These are phyloP conservation scores for Rhodotorula sp. DNA, from an alignment of 1,284 basidiomycete species.

Conservation along the genomic window DNA sequence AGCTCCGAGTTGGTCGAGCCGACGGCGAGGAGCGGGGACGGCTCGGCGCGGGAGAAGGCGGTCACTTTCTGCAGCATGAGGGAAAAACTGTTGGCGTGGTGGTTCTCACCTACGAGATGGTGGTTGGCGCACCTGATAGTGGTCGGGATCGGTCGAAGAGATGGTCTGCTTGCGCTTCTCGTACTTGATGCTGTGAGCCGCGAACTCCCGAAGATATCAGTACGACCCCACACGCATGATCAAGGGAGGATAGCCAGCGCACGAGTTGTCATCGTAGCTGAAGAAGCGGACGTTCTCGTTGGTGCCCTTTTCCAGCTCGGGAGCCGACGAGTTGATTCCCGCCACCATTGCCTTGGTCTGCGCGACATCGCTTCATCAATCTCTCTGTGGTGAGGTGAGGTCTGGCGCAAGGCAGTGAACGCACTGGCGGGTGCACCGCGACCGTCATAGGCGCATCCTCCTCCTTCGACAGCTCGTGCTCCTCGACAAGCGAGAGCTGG, in stretches of 20 bases:
- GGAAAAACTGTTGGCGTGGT: neutral
- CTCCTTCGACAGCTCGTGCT: slow-evolving; percentile 71
- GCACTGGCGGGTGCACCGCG: slow-evolving; percentile 59
- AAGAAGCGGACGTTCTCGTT: slow-evolving; percentile 84
- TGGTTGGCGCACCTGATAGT: slow-evolving; percentile 70
- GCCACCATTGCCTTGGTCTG: slow-evolving; percentile 53
- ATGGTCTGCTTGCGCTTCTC: slow-evolving; percentile 66
- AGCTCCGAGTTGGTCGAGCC: slow-evolving; percentile 36
- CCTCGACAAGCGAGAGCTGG: slow-evolving; percentile 63
- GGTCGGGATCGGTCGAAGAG: slow-evolving; percentile 62
- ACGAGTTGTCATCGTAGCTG: slow-evolving; percentile 59
- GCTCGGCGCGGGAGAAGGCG: slow-evolving; percentile 66
- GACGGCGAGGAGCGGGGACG: slow-evolving; percentile 48
- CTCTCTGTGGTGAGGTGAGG: neutral
- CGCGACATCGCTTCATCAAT: slow-evolving; percentile 3
- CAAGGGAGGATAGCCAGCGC: neutral
- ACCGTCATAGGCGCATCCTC: slow-evolving; percentile 95
- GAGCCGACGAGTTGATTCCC: slow-evolving; percentile 76
- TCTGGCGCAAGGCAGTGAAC: neutral
- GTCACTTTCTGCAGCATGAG: slow-evolving; percentile 67
- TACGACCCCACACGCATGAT: neutral
- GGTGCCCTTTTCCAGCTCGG: slow-evolving; percentile 62
- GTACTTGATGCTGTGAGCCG: slow-evolving; percentile 55
- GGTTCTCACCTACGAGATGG: too few species aligned
- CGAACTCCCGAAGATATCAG: neutral